Evolutionary conservation across 768 basidiomycete species (phyloP).

Genomic region (Myochromella boudieri): DNA sequence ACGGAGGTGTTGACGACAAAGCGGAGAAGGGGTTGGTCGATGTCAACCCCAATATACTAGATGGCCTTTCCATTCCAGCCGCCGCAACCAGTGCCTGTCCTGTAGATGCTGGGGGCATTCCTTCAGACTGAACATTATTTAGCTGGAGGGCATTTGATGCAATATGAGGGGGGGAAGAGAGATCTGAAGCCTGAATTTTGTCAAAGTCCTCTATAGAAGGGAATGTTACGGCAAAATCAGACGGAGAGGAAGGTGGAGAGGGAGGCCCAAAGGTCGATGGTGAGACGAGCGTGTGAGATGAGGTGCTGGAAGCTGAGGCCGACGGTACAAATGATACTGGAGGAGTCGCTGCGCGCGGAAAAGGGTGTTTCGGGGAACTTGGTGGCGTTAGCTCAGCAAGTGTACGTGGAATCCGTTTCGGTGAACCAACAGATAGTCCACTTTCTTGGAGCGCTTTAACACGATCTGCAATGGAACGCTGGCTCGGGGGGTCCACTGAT

Average conservation of each 20-base stretch:
- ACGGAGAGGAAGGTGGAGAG: slow-evolving; percentile 67
- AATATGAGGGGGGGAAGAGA: slow-evolving; percentile 51
- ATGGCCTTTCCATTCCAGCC: slow-evolving; percentile 35
- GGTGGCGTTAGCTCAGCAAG: slow-evolving; percentile 42
- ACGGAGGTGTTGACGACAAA: slow-evolving; percentile 61
- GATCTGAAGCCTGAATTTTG: slow-evolving; percentile 45
- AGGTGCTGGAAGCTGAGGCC: slow-evolving; percentile 32
- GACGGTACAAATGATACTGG: slow-evolving; percentile 29
- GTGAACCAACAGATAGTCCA: slow-evolving; percentile 60
- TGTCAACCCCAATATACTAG: slow-evolving; percentile 69
- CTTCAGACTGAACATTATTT: slow-evolving; percentile 23
- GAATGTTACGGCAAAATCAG: slow-evolving; percentile 66
- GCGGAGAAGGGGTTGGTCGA: slow-evolving; percentile 55
- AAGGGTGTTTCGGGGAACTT: slow-evolving; percentile 36
- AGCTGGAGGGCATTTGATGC: slow-evolving; percentile 22
- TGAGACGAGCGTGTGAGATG: slow-evolving; percentile 67
- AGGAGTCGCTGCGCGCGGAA: slow-evolving; percentile 30
- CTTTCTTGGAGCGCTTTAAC: slow-evolving; percentile 72
- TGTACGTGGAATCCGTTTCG: slow-evolving; percentile 62
- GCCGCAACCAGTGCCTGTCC: background rate
- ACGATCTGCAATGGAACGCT: slow-evolving; percentile 78
- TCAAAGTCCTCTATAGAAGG: slow-evolving; percentile 79
- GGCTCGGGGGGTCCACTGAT: slow-evolving; percentile 42
- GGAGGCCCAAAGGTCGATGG: slow-evolving; percentile 74
- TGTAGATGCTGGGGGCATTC: slow-evolving; percentile 26